Evolutionary conservation across 176 grass and related monocot genomes (phyloP).

Genomic region (Phyllostachys edulis): DNA sequence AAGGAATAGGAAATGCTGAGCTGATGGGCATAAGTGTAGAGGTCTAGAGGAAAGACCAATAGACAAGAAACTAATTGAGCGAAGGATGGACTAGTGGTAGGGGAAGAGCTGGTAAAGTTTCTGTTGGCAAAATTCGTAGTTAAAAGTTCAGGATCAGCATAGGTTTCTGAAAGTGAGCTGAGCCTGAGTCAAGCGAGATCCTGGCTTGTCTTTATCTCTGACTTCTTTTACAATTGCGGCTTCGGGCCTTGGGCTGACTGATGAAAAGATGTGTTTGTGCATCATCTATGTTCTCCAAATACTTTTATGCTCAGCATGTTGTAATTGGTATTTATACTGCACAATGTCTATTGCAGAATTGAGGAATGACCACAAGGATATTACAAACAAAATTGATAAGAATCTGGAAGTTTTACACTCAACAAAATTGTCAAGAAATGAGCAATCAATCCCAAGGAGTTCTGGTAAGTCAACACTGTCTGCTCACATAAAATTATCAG

Average conservation of each 20-base stretch:
- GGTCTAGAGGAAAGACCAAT: not conserved
- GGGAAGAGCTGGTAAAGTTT: not conserved
- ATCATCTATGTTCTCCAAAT: not conserved
- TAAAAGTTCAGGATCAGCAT: not conserved
- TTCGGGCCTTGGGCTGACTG: not conserved
- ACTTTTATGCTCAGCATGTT: not conserved
- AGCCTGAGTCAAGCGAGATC: not conserved
- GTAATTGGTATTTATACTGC: not conserved
- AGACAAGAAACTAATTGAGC: not conserved
- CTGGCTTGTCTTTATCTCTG: not conserved
- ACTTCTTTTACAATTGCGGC: not conserved
- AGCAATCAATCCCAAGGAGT: constrained; percentile 16
- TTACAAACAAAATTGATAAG: constrained; percentile 77
- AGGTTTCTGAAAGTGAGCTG: not conserved
- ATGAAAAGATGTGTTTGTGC: not conserved
- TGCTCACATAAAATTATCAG: not conserved
- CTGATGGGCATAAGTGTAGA: not conserved
- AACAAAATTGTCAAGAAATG: constrained; percentile 54
- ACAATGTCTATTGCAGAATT: constrained; percentile 51
- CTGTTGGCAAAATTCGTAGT: not conserved
- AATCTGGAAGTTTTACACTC: constrained; percentile 79
- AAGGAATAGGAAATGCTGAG: not conserved
- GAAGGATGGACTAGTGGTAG: no score
- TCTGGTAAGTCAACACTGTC: constrained; percentile 42
- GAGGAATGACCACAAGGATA: constrained; percentile 70